Base-by-base conservation (phyloP, 192 early-diverging fungal genomes). In the Chytriomyces confervae region DNA sequence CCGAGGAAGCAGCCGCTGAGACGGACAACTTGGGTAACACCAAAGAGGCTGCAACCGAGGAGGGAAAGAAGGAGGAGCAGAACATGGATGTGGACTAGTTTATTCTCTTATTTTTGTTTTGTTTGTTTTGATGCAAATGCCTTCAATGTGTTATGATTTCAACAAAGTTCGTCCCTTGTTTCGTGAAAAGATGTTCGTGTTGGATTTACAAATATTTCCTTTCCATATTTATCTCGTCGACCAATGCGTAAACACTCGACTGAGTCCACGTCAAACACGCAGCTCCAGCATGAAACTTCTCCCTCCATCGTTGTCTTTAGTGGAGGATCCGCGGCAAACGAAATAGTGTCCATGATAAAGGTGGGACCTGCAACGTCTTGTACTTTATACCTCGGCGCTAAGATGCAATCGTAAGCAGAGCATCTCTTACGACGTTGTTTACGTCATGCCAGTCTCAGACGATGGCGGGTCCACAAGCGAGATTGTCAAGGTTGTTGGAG, bases 291-390 rank as follows among this genome's bases (percentile, higher is more conserved):
- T 36, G 36, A 36, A 36, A 36, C 36, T 3, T 36, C 2, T 36
- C 68, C 11, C 67, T 90, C 89, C 13, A 77, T 92, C 69, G 67
- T 89, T 23, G 83, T 93, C 18, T 91, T 93, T 66, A 92, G 91
- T n/a, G 92, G 92, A 63, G 92, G 92, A n/a, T 90, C 92, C 44
- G 92, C 91, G 11, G 90, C 90, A 61, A 94, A 94, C 76, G 79
- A 79, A 50, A 82, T 88, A 79, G 92, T 91, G 50, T 72, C 67
- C 3, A 79, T 89, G 51, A 77, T 93, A 51, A 88, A 93, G 77
- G 76, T 77, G 49, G 13, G 60, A 20, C 10, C 23, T 61, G 23
- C 23, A n/a, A 1, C 65, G 60, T n/a, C 20, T 3, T 49, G 5
- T 18, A 49, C n/a, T n/a, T 23, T 2, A 45, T 16, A 3, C 73